Percentiles rank a stretch among this genome's conserved stretches.
These are phyloP conservation scores for Boletus semigastroideus DNA, from an alignment of 1,284 basidiomycete genomes.

Conservation along the genomic window DNA sequence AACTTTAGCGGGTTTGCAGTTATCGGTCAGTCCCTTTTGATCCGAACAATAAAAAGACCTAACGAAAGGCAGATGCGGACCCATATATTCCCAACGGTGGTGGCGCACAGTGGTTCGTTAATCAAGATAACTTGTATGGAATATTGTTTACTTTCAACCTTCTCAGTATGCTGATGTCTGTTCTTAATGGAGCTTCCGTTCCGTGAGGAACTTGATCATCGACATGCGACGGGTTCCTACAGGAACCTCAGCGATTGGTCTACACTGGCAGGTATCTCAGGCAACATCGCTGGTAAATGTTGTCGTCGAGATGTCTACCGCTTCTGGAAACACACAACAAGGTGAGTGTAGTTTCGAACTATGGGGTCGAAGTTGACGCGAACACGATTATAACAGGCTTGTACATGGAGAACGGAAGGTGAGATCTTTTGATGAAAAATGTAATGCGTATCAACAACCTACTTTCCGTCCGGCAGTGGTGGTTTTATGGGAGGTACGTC, in stretches of 20 bases:
- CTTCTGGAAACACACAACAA: slow-evolving; percentile 44
- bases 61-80: slow-evolving; percentile 39
- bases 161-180: slow-evolving; percentile 1
- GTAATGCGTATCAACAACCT: neutral
- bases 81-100: slow-evolving; percentile 43
- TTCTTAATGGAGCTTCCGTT: slow-evolving; percentile 35
- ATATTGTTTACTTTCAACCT: neutral
- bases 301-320: slow-evolving; percentile 49
- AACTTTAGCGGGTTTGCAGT: slow-evolving; percentile 51
- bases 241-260: slow-evolving; percentile 51
- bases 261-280: slow-evolving; percentile 81
- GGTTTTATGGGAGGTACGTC: slow-evolving; percentile 53
- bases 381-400: slow-evolving; percentile 25
- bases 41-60: slow-evolving; percentile 1
- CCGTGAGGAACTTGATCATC: slow-evolving; percentile 49
- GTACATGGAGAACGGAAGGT: slow-evolving; percentile 64
- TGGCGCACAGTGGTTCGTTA: slow-evolving; percentile 42
- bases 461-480: slow-evolving; percentile 35
- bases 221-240: slow-evolving; percentile 52
- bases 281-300: slow-evolving; percentile 67
- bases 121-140: slow-evolving; percentile 51
- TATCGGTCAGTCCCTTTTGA: slow-evolving; percentile 39
- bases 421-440: slow-evolving; percentile 26
- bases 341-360: slow-evolving; percentile 26
- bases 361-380: neutral